Conservation (phyloP, 495 filamentous ascomycete species). For the Parathielavia hyrcaniae region DNA sequence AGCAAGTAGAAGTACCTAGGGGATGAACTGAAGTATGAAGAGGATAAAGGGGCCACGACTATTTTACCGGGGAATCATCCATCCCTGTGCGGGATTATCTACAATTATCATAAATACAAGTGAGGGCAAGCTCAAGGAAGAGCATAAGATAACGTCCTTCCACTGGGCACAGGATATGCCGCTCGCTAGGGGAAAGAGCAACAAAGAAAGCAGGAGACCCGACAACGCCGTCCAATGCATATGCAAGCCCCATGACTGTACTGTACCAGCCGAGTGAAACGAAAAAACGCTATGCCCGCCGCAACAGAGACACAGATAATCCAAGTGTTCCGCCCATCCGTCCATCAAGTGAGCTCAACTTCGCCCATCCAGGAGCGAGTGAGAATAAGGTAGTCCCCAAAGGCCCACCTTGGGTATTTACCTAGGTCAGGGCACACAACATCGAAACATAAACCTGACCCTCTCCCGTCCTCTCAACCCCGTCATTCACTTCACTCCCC, state of each 20-base stretch:
- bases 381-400: background rate
- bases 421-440: too few species aligned
- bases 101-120: too few species aligned
- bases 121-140: too few species aligned
- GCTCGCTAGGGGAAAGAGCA: background rate
- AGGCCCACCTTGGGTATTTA: too few species aligned
- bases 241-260: background rate
- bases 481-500: conserved; percentile 4
- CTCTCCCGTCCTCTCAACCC: background rate
- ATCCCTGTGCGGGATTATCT: too few species aligned
- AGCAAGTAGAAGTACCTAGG: too few species aligned
- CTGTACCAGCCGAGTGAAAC: background rate
- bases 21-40: too few species aligned
- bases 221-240: conserved; percentile 2
- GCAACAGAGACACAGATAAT: background rate
- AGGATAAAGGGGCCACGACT: too few species aligned
- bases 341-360: background rate
- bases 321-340: background rate
- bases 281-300: background rate
- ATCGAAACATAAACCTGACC: background rate
- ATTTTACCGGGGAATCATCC: too few species aligned
- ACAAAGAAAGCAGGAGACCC: background rate
- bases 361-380: background rate
- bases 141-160: too few species aligned
- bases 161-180: background rate